Percentiles rank a stretch among this genome's conserved stretches.
Conservation (phyloP, 2,329 filamentous ascomycete species). For the Cercospora sojina region DNA sequence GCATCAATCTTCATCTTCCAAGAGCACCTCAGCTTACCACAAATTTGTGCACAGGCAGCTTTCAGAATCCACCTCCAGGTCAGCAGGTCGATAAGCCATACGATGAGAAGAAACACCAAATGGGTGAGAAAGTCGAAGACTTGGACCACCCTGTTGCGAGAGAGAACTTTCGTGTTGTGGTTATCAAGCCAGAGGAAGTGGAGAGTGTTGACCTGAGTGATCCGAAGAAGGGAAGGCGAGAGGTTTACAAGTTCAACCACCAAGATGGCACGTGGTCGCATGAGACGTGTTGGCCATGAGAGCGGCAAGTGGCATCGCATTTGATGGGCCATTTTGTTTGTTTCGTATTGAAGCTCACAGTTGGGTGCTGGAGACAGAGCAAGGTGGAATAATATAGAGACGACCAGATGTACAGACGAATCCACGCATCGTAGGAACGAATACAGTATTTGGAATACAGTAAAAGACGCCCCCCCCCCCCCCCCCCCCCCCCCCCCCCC, state of each 20-base stretch:
- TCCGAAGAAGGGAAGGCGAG: conserved; percentile 61
- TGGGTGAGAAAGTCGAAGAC: conserved; percentile 66
- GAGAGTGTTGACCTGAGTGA: conserved; percentile 72
- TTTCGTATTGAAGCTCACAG: neutral
- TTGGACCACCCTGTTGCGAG: conserved; percentile 70
- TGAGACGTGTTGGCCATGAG: conserved; percentile 66
- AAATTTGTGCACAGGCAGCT: conserved; percentile 56
- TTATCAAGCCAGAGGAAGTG: conserved; percentile 77
- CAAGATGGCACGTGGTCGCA: conserved; percentile 61
- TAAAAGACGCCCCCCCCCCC: too few species aligned
- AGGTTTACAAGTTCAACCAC: conserved; percentile 63
- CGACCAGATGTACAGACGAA: neutral
- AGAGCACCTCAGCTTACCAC: conserved; percentile 3
- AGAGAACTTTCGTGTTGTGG: conserved; percentile 78
- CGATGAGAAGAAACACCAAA: conserved; percentile 45
- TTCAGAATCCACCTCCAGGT: conserved; percentile 55
- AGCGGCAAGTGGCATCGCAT: neutral
- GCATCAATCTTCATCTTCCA: neutral
- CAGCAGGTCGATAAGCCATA: conserved; percentile 47
- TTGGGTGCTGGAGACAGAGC: neutral
- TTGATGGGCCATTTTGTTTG: neutral
- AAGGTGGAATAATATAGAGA: neutral
- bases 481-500: too few species aligned
- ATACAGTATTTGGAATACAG: neutral
- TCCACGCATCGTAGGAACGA: neutral